Percentiles rank a stretch among this genome's conserved stretches.
Conservation (phyloP, 805 yeast genomes). For the Starmerella bacillaris region DNA sequence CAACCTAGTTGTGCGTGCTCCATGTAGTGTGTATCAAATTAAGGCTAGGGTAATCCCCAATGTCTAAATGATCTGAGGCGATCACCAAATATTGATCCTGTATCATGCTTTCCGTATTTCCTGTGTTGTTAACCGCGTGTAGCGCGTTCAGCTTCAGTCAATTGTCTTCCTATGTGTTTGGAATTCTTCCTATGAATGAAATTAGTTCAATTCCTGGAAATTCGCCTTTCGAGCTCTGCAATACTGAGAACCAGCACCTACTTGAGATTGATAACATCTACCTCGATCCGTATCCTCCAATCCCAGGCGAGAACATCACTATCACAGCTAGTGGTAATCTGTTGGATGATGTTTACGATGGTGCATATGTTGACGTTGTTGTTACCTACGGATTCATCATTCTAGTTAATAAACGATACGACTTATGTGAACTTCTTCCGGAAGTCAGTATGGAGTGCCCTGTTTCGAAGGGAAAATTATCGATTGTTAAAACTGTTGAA, state of each 20-base stretch:
- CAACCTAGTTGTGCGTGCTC: too few relatives aligned
- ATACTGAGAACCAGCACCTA: slow-evolving; percentile 42
- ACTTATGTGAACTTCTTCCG: slow-evolving; percentile 70
- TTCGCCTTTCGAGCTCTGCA: slow-evolving; percentile 71
- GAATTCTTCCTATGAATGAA: not conserved
- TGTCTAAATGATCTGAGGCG: too few relatives aligned
- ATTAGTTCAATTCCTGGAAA: slow-evolving; percentile 50
- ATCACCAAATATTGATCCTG: too few relatives aligned
- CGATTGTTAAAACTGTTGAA: slow-evolving; percentile 52
- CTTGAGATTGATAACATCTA: slow-evolving; percentile 42
- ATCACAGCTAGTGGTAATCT: slow-evolving; percentile 58
- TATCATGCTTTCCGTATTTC: not conserved
- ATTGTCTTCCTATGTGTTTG: not conserved
- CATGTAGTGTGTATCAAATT: too few relatives aligned
- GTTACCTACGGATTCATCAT: slow-evolving; percentile 86
- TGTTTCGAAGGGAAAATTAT: slow-evolving; percentile 46
- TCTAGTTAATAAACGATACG: slow-evolving; percentile 74
- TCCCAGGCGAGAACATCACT: slow-evolving; percentile 65
- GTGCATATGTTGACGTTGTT: slow-evolving; percentile 87
- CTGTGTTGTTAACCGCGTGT: not conserved
- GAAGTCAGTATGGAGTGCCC: slow-evolving; percentile 83
- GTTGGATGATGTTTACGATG: slow-evolving; percentile 42
- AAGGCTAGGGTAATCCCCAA: too few relatives aligned
- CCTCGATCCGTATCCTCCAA: slow-evolving; percentile 75
- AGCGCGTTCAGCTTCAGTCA: not conserved